Evolutionary conservation across 2,329 filamentous ascomycete species (phyloP), one percentile per base, ranked within the genome.

Genomic region (Phialocephala subalpina): DNA sequence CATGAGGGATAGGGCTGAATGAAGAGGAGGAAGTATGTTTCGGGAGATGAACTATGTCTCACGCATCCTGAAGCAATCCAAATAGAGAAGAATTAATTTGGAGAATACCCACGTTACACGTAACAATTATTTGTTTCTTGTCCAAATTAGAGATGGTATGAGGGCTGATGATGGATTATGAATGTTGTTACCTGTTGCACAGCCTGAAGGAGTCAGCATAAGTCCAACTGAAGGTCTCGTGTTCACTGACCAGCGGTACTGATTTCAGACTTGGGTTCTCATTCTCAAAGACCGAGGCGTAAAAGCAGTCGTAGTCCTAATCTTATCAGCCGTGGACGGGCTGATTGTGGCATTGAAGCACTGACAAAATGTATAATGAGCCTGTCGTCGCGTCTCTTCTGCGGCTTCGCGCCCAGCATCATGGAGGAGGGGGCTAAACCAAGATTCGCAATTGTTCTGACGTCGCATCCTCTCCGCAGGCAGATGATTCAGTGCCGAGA

Each of bases 261-360:
- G 85, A 83, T 75, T 88, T 93, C 64, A 97, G 82, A 2, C 84
- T 82, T 0, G 94, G 93, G 70, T 92, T 89, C 76, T 92, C 90
- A 70, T 90, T 90, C 80, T 97, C 94, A 72, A 96, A 90, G 9
- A 77, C 94, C 58, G 93, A 93, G 25, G 94, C 94, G 78, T 98
- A 98, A 82, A 98, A 98, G 82, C 93, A 97, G 81, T 95, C 92
- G 77, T 94, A 92, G 78, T 92, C 89, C 88, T 91, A 63, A 33
- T 53, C 60, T 36, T 55, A 61, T 67, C 64, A 36, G 57, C 29
- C 35, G 25, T 20, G 3, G 20, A 16, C 25, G 5, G 18, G 25
- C 45, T 49, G 20, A 22, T 11, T 49, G 7, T 25, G 8, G 45
- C 45, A 49, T 49, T n/a, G 35, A 62, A 63, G 49, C 20, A 60